These are phyloP conservation scores for Ceriops decandra DNA, from an alignment of 345 rosid genomes.

Conservation along the genomic window DNA sequence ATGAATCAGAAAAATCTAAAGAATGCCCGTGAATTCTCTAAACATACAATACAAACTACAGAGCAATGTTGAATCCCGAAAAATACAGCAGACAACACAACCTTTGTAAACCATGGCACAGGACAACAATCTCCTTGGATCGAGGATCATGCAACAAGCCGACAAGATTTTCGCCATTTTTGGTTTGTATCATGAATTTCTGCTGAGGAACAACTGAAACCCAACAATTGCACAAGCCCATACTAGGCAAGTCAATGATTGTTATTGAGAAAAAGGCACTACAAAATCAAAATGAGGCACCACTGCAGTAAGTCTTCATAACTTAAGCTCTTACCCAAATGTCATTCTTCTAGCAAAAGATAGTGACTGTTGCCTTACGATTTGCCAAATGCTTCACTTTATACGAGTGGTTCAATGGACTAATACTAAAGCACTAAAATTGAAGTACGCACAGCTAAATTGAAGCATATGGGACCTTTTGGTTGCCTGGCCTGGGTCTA, in stretches of 20 bases:
- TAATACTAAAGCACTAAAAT: background rate
- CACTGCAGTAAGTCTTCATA: no score
- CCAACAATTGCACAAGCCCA: background rate
- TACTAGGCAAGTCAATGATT: background rate
- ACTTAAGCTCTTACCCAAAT: no score
- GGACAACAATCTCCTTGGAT: conserved; percentile 21
- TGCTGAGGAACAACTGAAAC: conserved; percentile 17
- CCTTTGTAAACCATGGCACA: conserved; percentile 33
- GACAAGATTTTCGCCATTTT: conserved; percentile 25
- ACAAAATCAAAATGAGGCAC: no score
- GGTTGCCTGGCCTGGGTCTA: conserved; percentile 16
- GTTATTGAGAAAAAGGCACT: no score
- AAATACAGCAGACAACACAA: background rate
- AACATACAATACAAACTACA: background rate
- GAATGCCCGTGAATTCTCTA: background rate
- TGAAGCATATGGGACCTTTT: background rate
- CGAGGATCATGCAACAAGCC: conserved; percentile 29
- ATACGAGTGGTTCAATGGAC: no score
- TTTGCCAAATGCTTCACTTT: no score
- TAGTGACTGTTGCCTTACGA: no score
- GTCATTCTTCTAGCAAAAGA: no score
- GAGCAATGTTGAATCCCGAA: background rate
- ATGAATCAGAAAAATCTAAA: background rate
- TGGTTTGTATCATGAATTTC: conserved; percentile 14
- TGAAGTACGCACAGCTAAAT: background rate